Evolutionary conservation across 768 basidiomycete species (phyloP), one percentile per base, ranked within the genome.

Genomic region (Suillus paluster): DNA sequence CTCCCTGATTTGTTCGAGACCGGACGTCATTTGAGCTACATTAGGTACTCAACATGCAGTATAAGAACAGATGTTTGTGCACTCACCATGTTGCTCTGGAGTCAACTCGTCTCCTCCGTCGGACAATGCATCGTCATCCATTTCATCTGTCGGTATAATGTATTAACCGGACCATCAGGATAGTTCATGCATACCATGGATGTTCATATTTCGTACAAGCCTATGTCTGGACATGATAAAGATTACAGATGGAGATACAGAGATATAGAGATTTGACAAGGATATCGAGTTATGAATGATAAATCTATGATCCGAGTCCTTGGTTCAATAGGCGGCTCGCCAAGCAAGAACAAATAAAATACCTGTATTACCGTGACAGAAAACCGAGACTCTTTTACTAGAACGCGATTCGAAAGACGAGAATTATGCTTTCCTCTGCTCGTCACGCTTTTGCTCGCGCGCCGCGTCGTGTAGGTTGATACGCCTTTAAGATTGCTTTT

Each of bases 151-250:
- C 64, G 33, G 50, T 25, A 14, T 41, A 30, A 2, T 59, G 14
- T 19, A 30, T 52, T n/a, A 19, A n/a, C 25, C 14, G 36, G 33
- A 5, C 5, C 17, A 55, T 25, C 23, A 39, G 17, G 5, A 4
- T 14, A 33, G 1, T 56, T 54, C 12, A 41, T 34, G 61, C 75
- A 33, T 50, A 89, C 91, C 89, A 61, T 86, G 80, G 45, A 97
- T 79, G 74, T 97, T 87, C 33, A 99, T 79, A 77, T 95, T 95
- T 65, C 92, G 83, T 65, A 98, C 82, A 76, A 89, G 85, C 71
- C 95, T 88, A 77, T 99, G 97, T 74, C 97, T 84, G 6, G 97
- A 98, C 95, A 98, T 95, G 61, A 58, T 75, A 60, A 23, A 65
- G 53, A 56, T 36, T 63, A 42, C 50, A 58, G 46, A 63, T 38